A percentile compares a stretch with the other conserved stretches of the same genome.
Evolutionary conservation across 495 filamentous ascomycete species (phyloP).

Genomic region (Aspergillus funiculosus): DNA sequence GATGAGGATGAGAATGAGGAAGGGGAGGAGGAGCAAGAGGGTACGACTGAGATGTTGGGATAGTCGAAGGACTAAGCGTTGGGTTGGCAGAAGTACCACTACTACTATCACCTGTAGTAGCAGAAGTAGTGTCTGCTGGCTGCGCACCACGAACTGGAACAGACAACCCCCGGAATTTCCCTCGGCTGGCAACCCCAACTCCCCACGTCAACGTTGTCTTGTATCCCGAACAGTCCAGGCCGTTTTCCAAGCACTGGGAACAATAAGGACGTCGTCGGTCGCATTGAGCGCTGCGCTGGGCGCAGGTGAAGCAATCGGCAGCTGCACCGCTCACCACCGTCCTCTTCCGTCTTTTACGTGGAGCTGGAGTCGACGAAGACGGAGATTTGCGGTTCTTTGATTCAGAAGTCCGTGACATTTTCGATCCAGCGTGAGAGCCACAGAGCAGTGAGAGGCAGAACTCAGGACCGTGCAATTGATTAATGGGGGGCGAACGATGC

Average conservation of each 20-base stretch:
- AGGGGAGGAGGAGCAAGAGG: no score
- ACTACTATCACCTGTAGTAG: no score
- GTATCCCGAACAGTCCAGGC: slow-evolving; percentile 93
- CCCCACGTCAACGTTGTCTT: slow-evolving; percentile 98
- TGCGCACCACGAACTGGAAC: slow-evolving; percentile 60
- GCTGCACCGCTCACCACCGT: slow-evolving; percentile 83
- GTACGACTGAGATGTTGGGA: background rate
- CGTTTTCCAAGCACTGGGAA: slow-evolving; percentile 84
- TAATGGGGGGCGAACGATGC: slow-evolving; percentile 11
- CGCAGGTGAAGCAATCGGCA: slow-evolving; percentile 94
- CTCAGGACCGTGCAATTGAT: background rate
- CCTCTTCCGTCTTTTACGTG: slow-evolving; percentile 79
- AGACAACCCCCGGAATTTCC: slow-evolving; percentile 85
- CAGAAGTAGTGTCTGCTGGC: no score
- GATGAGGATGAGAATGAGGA: no score
- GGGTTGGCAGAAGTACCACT: slow-evolving; percentile 14
- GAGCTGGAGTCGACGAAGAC: slow-evolving; percentile 18
- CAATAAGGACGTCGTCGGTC: slow-evolving; percentile 93
- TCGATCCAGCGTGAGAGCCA: background rate
- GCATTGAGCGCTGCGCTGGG: slow-evolving; percentile 74
- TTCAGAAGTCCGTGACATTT: slow-evolving; percentile 24
- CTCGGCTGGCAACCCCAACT: slow-evolving; percentile 91
- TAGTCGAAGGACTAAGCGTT: slow-evolving; percentile 10
- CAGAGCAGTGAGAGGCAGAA: slow-evolving; percentile 2
- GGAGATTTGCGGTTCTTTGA: slow-evolving; percentile 27